Percentiles rank a stretch among this genome's conserved stretches.
Conservation (phyloP, 768 basidiomycete genomes). For the Amylocystis lapponica region DNA sequence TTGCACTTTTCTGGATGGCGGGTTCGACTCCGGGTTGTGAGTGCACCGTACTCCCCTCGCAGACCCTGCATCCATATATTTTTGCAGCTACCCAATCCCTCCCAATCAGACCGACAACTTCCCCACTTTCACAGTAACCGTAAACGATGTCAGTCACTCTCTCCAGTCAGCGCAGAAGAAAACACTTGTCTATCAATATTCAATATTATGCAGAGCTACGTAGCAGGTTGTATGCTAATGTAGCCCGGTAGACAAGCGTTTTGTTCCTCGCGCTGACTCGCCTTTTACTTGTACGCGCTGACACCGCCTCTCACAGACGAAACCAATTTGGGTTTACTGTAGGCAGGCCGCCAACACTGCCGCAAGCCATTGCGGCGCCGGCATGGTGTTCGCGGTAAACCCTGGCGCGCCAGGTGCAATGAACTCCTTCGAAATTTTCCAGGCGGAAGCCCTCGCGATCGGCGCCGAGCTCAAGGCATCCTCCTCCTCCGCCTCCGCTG, state of each 20-base stretch:
- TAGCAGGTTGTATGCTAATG: too few relatives aligned
- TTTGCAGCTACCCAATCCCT: constrained; percentile 44
- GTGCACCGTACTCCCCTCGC: constrained; percentile 23
- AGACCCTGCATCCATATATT: too few relatives aligned
- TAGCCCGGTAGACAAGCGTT: too few relatives aligned
- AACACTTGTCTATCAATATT: too few relatives aligned
- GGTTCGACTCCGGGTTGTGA: constrained; percentile 55
- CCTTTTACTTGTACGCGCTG: not conserved
- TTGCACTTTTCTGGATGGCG: constrained; percentile 46
- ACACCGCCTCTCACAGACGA: constrained; percentile 31
- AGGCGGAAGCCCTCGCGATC: constrained; percentile 48
- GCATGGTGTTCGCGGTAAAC: constrained; percentile 68
- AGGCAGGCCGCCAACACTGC: constrained; percentile 45
- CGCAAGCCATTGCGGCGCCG: constrained; percentile 51
- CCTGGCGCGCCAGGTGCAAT: constrained; percentile 46
- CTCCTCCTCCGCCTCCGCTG: constrained; percentile 32
- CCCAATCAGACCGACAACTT: constrained; percentile 43
- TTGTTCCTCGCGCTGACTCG: too few relatives aligned
- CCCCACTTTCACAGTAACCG: constrained; percentile 43
- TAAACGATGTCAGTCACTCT: constrained; percentile 28
- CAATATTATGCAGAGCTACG: too few relatives aligned
- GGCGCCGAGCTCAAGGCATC: constrained; percentile 44
- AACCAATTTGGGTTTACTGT: constrained; percentile 59
- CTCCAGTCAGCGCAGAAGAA: constrained; percentile 2
- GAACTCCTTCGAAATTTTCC: constrained; percentile 60